Evolutionary conservation across 768 basidiomycete species (phyloP).

Genomic region (Trametes cinnabarina): DNA sequence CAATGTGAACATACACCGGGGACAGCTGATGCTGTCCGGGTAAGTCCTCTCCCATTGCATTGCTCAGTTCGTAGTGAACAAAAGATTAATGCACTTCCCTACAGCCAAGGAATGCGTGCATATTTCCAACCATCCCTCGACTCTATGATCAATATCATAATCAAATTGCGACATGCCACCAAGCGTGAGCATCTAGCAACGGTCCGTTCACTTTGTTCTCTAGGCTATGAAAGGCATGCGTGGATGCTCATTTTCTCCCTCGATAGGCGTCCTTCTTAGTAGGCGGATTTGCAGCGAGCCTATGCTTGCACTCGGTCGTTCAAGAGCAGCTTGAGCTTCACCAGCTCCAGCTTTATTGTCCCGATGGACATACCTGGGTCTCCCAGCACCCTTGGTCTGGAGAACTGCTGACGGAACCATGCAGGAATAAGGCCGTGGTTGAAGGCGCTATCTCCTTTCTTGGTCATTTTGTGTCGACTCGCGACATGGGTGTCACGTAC

Average conservation of each 20-base stretch:
- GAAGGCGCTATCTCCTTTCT: slow-evolving; percentile 47
- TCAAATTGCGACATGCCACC: background rate
- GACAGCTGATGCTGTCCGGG: slow-evolving; percentile 41
- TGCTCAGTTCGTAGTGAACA: no score
- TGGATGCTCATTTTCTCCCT: background rate
- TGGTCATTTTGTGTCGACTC: slow-evolving; percentile 47
- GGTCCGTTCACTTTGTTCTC: no score
- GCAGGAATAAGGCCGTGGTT: slow-evolving; percentile 50
- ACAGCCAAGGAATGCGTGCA: slow-evolving; percentile 36
- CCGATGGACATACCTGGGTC: slow-evolving; percentile 74
- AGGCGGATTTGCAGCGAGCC: slow-evolving; percentile 79
- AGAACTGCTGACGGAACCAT: no score
- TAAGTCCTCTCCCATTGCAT: slow-evolving; percentile 17
- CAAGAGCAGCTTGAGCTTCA: slow-evolving; percentile 51
- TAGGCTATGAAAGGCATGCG: no score
- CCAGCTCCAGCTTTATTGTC: slow-evolving; percentile 64
- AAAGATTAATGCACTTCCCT: no score
- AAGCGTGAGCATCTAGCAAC: no score
- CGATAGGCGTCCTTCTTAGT: slow-evolving; percentile 71
- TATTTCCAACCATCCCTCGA: slow-evolving; percentile 46
- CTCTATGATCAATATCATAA: slow-evolving; percentile 30
- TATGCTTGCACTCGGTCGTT: slow-evolving; percentile 71
- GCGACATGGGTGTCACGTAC: slow-evolving; percentile 48
- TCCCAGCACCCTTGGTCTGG: background rate
- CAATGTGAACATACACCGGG: slow-evolving; percentile 35